Evolutionary conservation across 768 basidiomycete species (phyloP).

Genomic region (Hysterangium stoloniferum): DNA sequence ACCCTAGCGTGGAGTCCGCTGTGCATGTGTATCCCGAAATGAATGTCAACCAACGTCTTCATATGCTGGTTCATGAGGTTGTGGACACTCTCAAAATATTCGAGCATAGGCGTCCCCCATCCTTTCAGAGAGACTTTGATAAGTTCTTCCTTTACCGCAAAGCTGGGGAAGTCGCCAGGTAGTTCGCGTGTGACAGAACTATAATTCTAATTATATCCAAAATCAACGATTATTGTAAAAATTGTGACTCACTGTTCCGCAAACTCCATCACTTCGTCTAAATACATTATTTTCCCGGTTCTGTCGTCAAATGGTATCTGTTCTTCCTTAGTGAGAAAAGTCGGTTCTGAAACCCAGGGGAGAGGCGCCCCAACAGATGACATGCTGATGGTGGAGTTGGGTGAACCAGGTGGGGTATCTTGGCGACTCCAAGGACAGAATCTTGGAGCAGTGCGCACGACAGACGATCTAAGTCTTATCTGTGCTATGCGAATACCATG

Average conservation of each 20-base stretch:
- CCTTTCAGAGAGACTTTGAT: conserved; percentile 25
- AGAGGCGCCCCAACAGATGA: neutral
- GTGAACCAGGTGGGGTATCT: conserved; percentile 12
- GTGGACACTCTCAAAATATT: conserved; percentile 9
- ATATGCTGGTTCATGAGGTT: neutral
- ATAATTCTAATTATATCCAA: neutral
- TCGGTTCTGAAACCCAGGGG: conserved; percentile 9
- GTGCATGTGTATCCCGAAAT: conserved; percentile 5
- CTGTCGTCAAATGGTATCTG: conserved; percentile 18
- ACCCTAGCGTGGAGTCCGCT: conserved; percentile 8
- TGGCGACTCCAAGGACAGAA: conserved; percentile 39
- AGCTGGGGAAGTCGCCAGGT: conserved; percentile 57
- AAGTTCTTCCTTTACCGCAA: conserved; percentile 45
- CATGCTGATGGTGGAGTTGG: neutral
- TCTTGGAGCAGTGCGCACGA: conserved; percentile 47
- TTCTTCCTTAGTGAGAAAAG: conserved; percentile 38
- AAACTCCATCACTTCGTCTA: conserved; percentile 16
- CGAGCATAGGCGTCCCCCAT: conserved; percentile 7
- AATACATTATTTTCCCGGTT: conserved; percentile 25
- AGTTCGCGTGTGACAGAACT: conserved; percentile 69
- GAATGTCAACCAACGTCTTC: conserved; percentile 1
- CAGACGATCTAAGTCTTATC: conserved; percentile 36
- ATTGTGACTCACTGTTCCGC: conserved; percentile 19
- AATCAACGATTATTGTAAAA: neutral
- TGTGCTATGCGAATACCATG: conserved; percentile 45